A percentile compares a stretch with the other conserved stretches of the same genome.
Evolutionary conservation across 1,284 basidiomycete species (phyloP).

Genomic region (Irpex sp.): DNA sequence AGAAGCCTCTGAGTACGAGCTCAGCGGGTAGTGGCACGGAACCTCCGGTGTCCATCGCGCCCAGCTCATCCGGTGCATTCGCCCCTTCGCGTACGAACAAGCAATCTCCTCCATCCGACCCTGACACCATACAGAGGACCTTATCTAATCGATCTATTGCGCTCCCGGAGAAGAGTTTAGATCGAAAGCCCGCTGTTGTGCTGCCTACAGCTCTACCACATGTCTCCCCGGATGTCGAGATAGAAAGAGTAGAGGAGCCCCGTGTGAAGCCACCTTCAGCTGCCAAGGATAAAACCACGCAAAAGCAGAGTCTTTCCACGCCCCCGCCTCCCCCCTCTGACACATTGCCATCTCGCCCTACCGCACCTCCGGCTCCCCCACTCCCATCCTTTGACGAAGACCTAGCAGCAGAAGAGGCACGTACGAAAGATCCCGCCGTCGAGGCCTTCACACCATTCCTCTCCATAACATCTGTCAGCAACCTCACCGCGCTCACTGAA

Average conservation of each 20-base stretch:
- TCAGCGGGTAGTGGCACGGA: not conserved
- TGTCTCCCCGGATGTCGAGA: not conserved
- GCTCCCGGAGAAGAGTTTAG: not conserved
- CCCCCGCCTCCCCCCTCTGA: slow-evolving; percentile 1
- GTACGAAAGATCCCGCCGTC: not conserved
- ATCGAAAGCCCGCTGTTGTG: not conserved
- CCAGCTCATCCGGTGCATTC: not conserved
- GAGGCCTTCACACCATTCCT: slow-evolving; percentile 18
- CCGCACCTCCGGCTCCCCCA: not conserved
- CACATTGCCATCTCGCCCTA: not conserved
- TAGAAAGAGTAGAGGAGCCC: not conserved
- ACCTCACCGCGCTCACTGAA: slow-evolving; percentile 39
- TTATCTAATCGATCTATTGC: not conserved
- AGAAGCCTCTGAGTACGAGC: not conserved
- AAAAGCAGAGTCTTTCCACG: slow-evolving; percentile 5
- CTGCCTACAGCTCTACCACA: not conserved
- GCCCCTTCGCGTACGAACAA: not conserved
- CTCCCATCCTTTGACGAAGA: slow-evolving; percentile 12
- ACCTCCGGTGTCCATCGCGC: not conserved
- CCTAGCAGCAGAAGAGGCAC: slow-evolving; percentile 1
- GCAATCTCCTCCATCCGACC: not conserved
- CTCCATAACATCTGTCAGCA: slow-evolving; percentile 19
- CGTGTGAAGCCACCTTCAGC: not conserved
- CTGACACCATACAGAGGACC: not conserved
- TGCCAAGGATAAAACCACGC: not conserved